Base-by-base conservation (phyloP, 164 flowering plant genomes). In the Macadamia tetraphylla region DNA sequence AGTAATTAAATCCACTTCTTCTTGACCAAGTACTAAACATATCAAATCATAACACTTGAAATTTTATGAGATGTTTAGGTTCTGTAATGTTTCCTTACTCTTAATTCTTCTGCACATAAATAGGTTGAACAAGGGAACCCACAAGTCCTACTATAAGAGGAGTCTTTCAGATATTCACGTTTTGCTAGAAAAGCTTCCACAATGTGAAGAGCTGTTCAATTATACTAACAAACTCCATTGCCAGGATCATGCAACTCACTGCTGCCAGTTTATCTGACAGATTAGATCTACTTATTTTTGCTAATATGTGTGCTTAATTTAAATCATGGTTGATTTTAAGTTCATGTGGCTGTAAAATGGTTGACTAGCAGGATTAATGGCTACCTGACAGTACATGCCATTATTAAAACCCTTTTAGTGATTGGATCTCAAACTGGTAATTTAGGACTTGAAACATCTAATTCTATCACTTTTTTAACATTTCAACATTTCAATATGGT, bases 121-220 rank as follows among this genome's bases (percentile, higher is more conserved):
- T 66, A 94, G 98, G 97, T 92, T 66, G 97, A 92, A 73, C 79
- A 87, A 77, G 98, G 97, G 64, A 82, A 82, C 51, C 98, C 98
- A 49, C 85, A 78, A 69, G 74, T 67, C 75, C 91, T 94, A 51
- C 76, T 88, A 52, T 82, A 76, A 72, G 84, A 87, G 60, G 76
- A 80, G 56, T 60, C 43, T 63, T 86, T 95, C 64, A 81, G 78
- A 78, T 92, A 92, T 78, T 84, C 96, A 29, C 75, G 80, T 59
- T 91, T 92, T 68, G 87, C 84, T 17, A 86, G 23, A 23, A 23
- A 75, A 73, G 98, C 98, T 65, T 90, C 97, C 1, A 65, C 77
- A 7, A 82, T 86, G 89, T 91, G 78, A 79, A 23, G 23, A 23
- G 23, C 23, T 23, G 23, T 23, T 23, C 23, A 23, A 1, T 40